Conservation (phyloP, 345 rosid species). For the Eucalyptus dawsonii region DNA sequence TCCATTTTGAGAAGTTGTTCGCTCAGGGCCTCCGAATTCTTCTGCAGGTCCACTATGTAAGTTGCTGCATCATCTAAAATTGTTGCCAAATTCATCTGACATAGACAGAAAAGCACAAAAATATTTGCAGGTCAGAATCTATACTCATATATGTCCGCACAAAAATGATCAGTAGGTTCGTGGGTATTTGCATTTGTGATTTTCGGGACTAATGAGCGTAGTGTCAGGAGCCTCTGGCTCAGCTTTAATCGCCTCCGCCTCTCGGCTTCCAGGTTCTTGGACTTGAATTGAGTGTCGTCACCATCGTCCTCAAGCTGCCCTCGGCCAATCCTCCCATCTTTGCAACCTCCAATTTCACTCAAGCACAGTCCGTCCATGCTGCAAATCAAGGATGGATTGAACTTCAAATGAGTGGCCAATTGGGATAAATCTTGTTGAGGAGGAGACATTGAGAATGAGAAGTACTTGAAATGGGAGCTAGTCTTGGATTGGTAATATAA, state of each 20-base stretch:
- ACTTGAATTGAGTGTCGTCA: constrained; percentile 28
- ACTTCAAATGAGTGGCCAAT: neutral
- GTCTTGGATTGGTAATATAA: neutral
- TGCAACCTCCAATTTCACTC: neutral
- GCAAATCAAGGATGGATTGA: neutral
- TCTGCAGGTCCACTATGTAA: constrained; percentile 54
- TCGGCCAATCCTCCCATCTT: constrained; percentile 9
- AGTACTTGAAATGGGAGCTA: neutral
- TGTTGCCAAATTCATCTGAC: constrained; percentile 74
- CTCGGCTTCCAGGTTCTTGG: constrained; percentile 75
- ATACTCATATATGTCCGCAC: neutral
- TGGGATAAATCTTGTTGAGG: neutral
- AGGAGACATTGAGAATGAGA: neutral
- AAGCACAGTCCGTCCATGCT: constrained; percentile 3
- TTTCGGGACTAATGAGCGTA: constrained; percentile 73
- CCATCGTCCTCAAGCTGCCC: neutral
- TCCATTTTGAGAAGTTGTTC: constrained; percentile 53
- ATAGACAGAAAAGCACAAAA: neutral
- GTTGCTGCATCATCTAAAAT: constrained; percentile 79
- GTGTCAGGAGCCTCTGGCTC: constrained; percentile 46
- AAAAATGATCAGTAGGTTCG: neutral
- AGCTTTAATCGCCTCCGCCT: constrained; percentile 74
- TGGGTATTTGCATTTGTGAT: constrained; percentile 52
- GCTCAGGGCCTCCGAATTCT: constrained; percentile 25
- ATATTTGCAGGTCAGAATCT: neutral